A percentile compares a stretch with the other conserved stretches of the same genome.
These are phyloP conservation scores for Grigorovia humatica DNA, from an alignment of 805 yeast species.

Conservation along the genomic window DNA sequence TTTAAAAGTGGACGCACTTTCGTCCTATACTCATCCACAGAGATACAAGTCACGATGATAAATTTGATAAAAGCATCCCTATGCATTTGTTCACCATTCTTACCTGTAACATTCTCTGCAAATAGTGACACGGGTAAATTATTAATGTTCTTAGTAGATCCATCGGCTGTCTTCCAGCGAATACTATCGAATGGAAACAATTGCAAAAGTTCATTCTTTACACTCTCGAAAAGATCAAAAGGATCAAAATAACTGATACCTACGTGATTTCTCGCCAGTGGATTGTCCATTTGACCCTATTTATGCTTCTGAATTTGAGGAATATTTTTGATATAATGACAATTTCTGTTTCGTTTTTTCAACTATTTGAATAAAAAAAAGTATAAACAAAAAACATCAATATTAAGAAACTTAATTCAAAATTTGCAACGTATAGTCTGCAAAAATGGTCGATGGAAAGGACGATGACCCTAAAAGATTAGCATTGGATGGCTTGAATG, in stretches of 20 bases:
- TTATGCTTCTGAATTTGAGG: neutral
- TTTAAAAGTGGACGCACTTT: conserved; percentile 72
- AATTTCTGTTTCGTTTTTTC: neutral
- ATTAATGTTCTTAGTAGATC: conserved; percentile 18
- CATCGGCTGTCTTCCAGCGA: conserved; percentile 25
- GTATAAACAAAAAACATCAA: neutral
- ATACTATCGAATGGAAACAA: conserved; percentile 23
- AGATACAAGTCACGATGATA: conserved; percentile 57
- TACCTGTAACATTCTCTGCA: conserved; percentile 9
- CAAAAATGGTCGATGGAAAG: neutral
- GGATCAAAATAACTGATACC: conserved; percentile 29
- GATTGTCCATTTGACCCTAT: neutral
- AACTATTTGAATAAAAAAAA: too few species aligned
- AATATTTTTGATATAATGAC: neutral
- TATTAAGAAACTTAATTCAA: neutral
- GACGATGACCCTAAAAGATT: neutral
- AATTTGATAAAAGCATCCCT: conserved; percentile 39
- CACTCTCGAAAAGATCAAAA: conserved; percentile 24
- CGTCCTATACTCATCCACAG: conserved; percentile 63
- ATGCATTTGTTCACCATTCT: neutral
- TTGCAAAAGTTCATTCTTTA: conserved; percentile 21
- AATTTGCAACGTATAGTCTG: neutral
- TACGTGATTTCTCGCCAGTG: conserved; percentile 4
- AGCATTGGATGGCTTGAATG: conserved; percentile 4
- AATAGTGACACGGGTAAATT: conserved; percentile 16